Evolutionary conservation across 805 yeast genomes (phyloP).

Genomic region (Torulaspora microellipsoides): DNA sequence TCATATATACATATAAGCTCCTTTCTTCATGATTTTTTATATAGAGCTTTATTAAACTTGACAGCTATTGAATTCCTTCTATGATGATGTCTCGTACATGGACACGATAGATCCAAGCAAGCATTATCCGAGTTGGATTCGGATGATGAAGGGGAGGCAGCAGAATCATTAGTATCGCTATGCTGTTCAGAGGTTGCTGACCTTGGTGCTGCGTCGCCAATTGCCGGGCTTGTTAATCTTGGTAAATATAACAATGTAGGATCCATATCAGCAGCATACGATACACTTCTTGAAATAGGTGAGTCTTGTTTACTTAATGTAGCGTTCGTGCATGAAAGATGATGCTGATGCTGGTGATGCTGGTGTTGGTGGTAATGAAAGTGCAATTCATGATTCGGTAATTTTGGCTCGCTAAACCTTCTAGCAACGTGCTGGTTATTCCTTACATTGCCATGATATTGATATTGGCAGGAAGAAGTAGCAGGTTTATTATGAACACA

Average conservation of each 20-base stretch:
- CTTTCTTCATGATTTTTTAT: slow-evolving; percentile 2
- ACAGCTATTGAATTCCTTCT: slow-evolving; percentile 28
- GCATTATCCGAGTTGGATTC: slow-evolving; percentile 2
- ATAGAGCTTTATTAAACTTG: slow-evolving; percentile 19
- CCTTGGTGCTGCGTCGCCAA: not conserved
- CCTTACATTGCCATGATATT: not conserved
- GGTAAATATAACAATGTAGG: slow-evolving; percentile 1
- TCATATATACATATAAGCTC: not conserved
- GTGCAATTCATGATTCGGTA: slow-evolving; percentile 2
- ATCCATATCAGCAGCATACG: slow-evolving; percentile 8
- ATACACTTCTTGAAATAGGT: slow-evolving; percentile 6
- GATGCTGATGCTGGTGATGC: slow-evolving; percentile 4
- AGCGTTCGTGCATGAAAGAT: not conserved
- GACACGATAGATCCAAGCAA: slow-evolving; percentile 16
- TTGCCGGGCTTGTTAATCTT: not conserved
- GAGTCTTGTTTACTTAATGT: not conserved
- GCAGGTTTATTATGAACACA: slow-evolving; percentile 6
- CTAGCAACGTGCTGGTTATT: slow-evolving; percentile 5
- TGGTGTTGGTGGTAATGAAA: not conserved
- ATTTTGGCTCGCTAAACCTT: slow-evolving; percentile 11
- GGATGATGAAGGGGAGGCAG: slow-evolving; percentile 3
- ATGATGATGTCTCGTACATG: slow-evolving; percentile 33
- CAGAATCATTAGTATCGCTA: not conserved
- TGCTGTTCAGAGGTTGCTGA: not conserved
- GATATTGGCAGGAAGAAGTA: not conserved